Conservation (phyloP, 352 stramenopile species). For the Globisporangium yorkense region DNA sequence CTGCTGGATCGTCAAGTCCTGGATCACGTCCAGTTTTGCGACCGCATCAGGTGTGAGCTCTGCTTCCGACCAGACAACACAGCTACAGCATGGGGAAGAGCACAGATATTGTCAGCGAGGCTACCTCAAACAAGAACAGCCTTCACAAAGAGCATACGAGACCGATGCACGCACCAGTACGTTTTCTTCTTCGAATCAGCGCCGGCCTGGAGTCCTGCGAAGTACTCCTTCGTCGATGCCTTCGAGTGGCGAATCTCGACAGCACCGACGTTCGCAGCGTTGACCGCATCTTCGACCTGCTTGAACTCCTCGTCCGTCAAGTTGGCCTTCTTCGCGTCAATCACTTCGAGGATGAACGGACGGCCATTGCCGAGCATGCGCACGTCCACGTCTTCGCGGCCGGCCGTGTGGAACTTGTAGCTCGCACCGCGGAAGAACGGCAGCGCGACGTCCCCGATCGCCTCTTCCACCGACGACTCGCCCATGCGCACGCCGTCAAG, state of each 20-base stretch:
- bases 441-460: constrained; percentile 69
- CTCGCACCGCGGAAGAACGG: constrained; percentile 54
- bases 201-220: constrained; percentile 64
- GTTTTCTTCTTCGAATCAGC: constrained; percentile 87
- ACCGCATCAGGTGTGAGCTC: constrained; percentile 48
- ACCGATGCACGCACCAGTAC: constrained; percentile 51
- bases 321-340: constrained; percentile 75
- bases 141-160: background rate
- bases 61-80: constrained; percentile 69
- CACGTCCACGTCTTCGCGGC: constrained; percentile 97
- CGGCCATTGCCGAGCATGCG: constrained; percentile 94
- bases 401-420: constrained; percentile 96
- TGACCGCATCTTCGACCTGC: constrained; percentile 53
- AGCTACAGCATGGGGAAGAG: constrained; percentile 24
- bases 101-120: background rate
- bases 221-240: constrained; percentile 73
- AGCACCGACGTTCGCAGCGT: constrained; percentile 58
- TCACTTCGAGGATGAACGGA: constrained; percentile 88
- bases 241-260: constrained; percentile 85
- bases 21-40: constrained; percentile 71
- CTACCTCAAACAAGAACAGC: background rate
- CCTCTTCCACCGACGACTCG: constrained; percentile 87
- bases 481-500: constrained; percentile 83
- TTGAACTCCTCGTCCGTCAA: constrained; percentile 44
- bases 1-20: constrained; percentile 91